Percentiles rank a stretch among this genome's conserved stretches.
Evolutionary conservation across 2,329 filamentous ascomycete species (phyloP).

Genomic region (Aspergillus texensis): DNA sequence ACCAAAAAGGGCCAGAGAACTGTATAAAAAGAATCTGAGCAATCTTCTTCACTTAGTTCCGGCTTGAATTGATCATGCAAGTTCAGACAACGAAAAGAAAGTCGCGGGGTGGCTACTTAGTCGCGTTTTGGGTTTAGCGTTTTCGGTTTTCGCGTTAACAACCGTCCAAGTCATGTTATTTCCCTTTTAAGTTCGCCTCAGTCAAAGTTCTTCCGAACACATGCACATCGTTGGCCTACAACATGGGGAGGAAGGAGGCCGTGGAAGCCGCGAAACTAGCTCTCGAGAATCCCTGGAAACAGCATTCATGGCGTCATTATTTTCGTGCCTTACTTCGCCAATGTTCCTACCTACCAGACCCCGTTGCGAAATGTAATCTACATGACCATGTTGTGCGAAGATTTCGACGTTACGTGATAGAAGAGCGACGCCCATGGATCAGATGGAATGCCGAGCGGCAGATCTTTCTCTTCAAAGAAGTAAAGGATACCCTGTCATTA

Average conservation of each 20-base stretch:
- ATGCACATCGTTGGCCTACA: background rate
- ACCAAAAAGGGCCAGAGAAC: background rate
- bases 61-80: background rate
- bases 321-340: conserved; percentile 62
- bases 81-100: conserved; percentile 12
- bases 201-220: background rate
- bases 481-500: conserved; percentile 44
- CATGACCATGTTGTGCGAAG: conserved; percentile 50
- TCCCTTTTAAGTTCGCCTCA: conserved; percentile 20
- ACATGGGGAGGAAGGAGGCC: background rate
- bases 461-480: conserved; percentile 27
- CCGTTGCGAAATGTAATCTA: conserved; percentile 55
- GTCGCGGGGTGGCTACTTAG: conserved; percentile 27
- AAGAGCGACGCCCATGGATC: conserved; percentile 20
- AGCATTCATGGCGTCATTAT: conserved; percentile 46
- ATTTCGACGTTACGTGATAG: conserved; percentile 48
- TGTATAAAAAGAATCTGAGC: background rate
- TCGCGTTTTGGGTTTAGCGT: conserved; percentile 31
- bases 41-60: background rate
- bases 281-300: background rate
- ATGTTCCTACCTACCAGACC: conserved; percentile 63
- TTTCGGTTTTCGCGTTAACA: conserved; percentile 23
- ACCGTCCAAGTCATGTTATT: conserved; percentile 15
- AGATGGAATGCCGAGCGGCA: conserved; percentile 21
- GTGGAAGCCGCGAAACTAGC: background rate